Percentiles rank a stretch among this genome's conserved stretches.
phyloP scores from a whole-genome alignment of 108 stramenopile genomes.

The Cyclotella distinguenda region DNA sequence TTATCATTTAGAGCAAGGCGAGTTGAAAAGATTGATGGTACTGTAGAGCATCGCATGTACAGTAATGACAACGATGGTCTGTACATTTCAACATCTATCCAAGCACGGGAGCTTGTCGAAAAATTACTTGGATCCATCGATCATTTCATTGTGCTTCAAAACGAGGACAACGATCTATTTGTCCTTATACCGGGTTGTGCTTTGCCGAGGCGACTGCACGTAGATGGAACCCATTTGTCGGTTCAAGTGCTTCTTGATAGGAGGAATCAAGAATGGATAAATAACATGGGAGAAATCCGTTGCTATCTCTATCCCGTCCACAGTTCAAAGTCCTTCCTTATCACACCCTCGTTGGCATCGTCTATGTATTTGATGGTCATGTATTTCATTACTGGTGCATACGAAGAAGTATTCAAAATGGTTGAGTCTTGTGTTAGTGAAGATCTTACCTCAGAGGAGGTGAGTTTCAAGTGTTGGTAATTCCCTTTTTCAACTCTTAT shows the following conservation, averaged over 20 bases:
- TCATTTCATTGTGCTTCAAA: slow-evolving; percentile 92
- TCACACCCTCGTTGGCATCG: slow-evolving; percentile 92
- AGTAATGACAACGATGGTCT: slow-evolving; percentile 95
- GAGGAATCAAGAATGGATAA: slow-evolving; percentile 95
- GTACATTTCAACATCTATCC: slow-evolving; percentile 86
- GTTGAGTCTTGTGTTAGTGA: slow-evolving; percentile 97
- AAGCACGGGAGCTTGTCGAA: slow-evolving; percentile 81
- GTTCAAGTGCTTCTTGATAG: slow-evolving; percentile 93
- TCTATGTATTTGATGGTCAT: slow-evolving; percentile 97
- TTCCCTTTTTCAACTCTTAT: too few relatives aligned
- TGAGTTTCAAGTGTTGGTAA: slow-evolving; percentile 11
- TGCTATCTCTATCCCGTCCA: slow-evolving; percentile 98
- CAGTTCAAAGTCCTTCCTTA: slow-evolving; percentile 87
- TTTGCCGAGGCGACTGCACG: slow-evolving; percentile 81
- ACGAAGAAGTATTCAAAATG: slow-evolving; percentile 93
- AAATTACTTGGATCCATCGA: slow-evolving; percentile 81
- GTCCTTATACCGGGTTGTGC: slow-evolving; percentile 94
- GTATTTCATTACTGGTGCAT: slow-evolving; percentile 95
- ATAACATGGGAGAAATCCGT: slow-evolving; percentile 93
- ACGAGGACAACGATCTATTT: slow-evolving; percentile 93
- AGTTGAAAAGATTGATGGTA: slow-evolving; percentile 68
- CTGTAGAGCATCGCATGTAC: slow-evolving; percentile 77
- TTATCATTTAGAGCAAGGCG: slow-evolving; percentile 87
- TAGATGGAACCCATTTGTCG: slow-evolving; percentile 77
- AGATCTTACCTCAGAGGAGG: slow-evolving; percentile 90